Conservation (phyloP, 306 rosid species). For the Albizia julibrissin region DNA sequence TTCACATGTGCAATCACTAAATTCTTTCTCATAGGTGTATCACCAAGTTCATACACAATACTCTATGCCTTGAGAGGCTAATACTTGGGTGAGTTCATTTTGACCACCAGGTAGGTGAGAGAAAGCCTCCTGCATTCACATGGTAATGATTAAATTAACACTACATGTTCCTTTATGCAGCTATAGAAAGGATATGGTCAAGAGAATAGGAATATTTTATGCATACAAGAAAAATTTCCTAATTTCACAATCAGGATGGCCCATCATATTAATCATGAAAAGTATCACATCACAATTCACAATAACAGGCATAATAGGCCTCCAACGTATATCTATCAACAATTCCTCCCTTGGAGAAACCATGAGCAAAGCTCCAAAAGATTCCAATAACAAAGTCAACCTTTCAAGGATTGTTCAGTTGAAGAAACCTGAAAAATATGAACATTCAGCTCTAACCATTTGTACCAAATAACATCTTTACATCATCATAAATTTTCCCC, state of each 20-base stretch:
- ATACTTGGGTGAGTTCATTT: constrained; percentile 92
- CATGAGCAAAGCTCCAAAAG: neutral
- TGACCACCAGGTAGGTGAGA: constrained; percentile 89
- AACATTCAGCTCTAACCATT: neutral
- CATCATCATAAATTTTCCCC: neutral
- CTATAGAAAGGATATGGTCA: constrained; percentile 13
- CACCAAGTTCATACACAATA: constrained; percentile 94
- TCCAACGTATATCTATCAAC: neutral
- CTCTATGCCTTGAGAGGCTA: constrained; percentile 99
- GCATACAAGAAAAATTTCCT: neutral
- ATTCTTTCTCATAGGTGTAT: constrained; percentile 76
- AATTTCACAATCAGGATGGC: neutral
- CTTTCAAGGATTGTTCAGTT: neutral
- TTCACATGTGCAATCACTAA: constrained; percentile 88
- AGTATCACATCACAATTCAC: neutral
- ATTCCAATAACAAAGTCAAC: neutral
- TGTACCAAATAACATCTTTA: neutral
- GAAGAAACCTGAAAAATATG: neutral
- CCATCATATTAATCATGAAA: neutral
- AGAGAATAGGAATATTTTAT: constrained; percentile 1
- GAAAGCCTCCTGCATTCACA: constrained; percentile 86
- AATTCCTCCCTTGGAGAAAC: neutral
- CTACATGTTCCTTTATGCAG: constrained; percentile 16
- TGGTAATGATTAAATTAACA: constrained; percentile 29
- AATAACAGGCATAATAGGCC: neutral